Evolutionary conservation across 257 asterid genomes (phyloP), one percentile per base, ranked within the genome.

Genomic region (Solanum stenotomum): DNA sequence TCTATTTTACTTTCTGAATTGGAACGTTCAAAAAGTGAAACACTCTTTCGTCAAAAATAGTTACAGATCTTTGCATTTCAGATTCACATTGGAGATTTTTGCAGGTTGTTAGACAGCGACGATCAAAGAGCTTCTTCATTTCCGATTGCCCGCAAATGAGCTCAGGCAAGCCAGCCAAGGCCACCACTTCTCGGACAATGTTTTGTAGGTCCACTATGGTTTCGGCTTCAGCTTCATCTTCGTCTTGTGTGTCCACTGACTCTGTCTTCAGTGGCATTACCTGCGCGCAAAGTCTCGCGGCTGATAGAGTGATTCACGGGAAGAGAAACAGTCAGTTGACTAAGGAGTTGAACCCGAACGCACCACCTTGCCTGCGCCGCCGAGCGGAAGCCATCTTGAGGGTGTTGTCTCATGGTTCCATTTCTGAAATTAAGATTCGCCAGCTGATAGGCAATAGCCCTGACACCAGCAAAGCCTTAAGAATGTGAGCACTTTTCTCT

Each of bases 401-500:
- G 88, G 85, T 96, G 85, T 91, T 97, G 87, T 91, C 97, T 74
- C 88, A 87, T n/a, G 98, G 95, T 86, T 88, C 92, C 65, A 92
- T 95, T 89, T 96, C 98, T 84, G 99, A 97, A 92, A 94, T 96
- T 87, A 93, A 84, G 93, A 96, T 97, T 75, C 98, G 99, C 42
- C 92, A 96, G 90, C 83, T 94, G 91, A 98, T 96, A 0, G 99
- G 99, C 56, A 98, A 97, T 90, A 97, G 98, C 95, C 99, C 99
- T 89, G 94, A 98, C 89, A 96, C 99, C 56, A 97, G 99, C 98
- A 97, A 97, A 91, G 99, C 99, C 78, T 92, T 97, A 91, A 94
- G 99, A 94, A 91, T 96, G 99, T 96, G 87, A 91, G 72, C 87
- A 38, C 44, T 74, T 37, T 77, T 71, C 18, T n/a, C 34, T 72